Base-by-base conservation (phyloP, 768 basidiomycete genomes). In the Boletellus sp. region DNA sequence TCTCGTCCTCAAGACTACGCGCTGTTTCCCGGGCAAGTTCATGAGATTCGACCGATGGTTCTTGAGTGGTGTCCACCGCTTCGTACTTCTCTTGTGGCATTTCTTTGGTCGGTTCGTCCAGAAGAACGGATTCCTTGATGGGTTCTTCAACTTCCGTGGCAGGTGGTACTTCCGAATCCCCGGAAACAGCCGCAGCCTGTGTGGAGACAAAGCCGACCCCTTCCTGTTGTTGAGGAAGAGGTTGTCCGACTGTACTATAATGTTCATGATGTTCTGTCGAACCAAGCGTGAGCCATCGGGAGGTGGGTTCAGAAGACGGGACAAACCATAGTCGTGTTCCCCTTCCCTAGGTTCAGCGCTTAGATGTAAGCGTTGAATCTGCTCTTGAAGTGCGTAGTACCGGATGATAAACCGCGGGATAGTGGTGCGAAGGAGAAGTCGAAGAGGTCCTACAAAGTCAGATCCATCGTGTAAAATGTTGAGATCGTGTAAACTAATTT, bases 401-500 rank as follows among this genome's bases (percentile, higher is more conserved):
- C 83, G 83, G 24, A 75, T 66, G 36, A 85, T 84, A 54, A 89
- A 88, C 42, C 87, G 77, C 31, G 86, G 81, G 1, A 65, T 53
- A 26, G 65, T 57, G 9, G 72, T 59, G 42, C 72, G 76, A 39
- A 88, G 65, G 45, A 72, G 74, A 38, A 87, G 70, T 36, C 83
- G 82, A 43, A 89, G 74, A 6, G 83, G 83, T 26, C 87, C 87
- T 57, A 69, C 53, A 49, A 84, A 65, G 54, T 78, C 77, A 60
- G 79, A 77, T 50, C 77, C 81, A 59, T 87, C 85, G 60, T 88
- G 85, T 26, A 88, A 65, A 38, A 81, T 72, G 62, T 84, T 83
- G 40, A 89, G 71, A 60, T 89, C 86, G 62, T 88, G 86, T 41
- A 89, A 70, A 48, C 81, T 81, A 46, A 85, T 71, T 68, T 87